A percentile compares a stretch with the other conserved stretches of the same genome.
These are phyloP conservation scores for Xylaria sp. DNA, from an alignment of 495 filamentous ascomycete species.

Conservation along the genomic window DNA sequence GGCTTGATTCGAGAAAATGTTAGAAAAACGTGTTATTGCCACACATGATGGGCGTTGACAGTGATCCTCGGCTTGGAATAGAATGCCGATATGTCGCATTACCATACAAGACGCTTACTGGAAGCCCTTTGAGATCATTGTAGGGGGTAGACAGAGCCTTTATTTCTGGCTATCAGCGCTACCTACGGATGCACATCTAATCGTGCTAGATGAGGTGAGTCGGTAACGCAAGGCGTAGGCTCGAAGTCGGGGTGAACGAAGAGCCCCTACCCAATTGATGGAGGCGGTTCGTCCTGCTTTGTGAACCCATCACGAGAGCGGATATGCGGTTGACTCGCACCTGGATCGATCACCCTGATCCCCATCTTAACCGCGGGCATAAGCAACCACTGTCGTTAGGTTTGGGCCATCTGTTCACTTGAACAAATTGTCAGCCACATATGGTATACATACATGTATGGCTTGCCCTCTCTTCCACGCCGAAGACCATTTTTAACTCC, in stretches of 20 bases:
- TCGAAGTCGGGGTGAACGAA: slow-evolving; percentile 12
- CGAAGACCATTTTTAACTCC: slow-evolving; percentile 21
- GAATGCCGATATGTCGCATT: not conserved
- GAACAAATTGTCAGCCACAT: slow-evolving; percentile 26
- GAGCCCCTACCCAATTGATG: not conserved
- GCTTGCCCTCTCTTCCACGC: slow-evolving; percentile 15
- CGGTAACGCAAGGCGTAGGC: slow-evolving; percentile 22
- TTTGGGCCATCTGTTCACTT: slow-evolving; percentile 28
- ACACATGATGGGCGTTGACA: not conserved
- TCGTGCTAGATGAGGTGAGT: slow-evolving; percentile 25
- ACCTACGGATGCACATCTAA: slow-evolving; percentile 30
- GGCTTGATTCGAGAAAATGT: not conserved
- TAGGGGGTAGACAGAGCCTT: slow-evolving; percentile 35
- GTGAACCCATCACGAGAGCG: slow-evolving; percentile 5
- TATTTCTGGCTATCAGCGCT: slow-evolving; percentile 38
- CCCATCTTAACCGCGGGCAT: slow-evolving; percentile 20
- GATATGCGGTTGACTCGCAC: slow-evolving; percentile 22
- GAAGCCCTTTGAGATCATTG: slow-evolving; percentile 2
- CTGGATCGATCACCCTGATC: slow-evolving; percentile 30
- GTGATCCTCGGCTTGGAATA: not conserved
- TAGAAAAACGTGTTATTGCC: not conserved
- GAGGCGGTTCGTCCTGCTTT: not conserved
- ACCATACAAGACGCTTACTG: slow-evolving; percentile 2
- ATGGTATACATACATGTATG: slow-evolving; percentile 20
- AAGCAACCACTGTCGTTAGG: slow-evolving; percentile 20